These are phyloP conservation scores for Marasmius sp. DNA, from an alignment of 1,284 basidiomycete species.

Conservation along the genomic window DNA sequence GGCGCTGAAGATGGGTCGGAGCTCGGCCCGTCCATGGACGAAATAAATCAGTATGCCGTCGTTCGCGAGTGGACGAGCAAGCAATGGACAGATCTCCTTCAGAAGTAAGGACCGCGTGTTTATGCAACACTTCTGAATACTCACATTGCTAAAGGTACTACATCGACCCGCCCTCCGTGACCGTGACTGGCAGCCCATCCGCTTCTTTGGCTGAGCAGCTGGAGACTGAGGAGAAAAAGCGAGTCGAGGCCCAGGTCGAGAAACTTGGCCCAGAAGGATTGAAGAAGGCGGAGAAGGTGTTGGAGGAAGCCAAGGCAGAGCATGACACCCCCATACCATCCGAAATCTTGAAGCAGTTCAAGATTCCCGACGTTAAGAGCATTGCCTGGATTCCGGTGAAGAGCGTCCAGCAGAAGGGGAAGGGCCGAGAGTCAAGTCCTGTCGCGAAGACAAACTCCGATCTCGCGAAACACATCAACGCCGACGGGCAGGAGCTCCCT, in stretches of 20 bases:
- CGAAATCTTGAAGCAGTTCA: constrained; percentile 81
- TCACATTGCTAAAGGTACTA: constrained; percentile 61
- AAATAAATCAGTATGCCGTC: constrained; percentile 71
- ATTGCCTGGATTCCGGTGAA: constrained; percentile 96
- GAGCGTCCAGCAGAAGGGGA: constrained; percentile 67
- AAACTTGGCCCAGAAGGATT: constrained; percentile 83
- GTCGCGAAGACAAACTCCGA: constrained; percentile 28
- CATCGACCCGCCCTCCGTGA: constrained; percentile 67
- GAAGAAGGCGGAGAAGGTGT: constrained; percentile 63
- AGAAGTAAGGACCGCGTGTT: constrained; percentile 52
- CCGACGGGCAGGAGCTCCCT: constrained; percentile 70
- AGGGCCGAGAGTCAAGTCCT: constrained; percentile 33
- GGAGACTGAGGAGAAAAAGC: constrained; percentile 79
- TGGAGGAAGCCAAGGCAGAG: constrained; percentile 85
- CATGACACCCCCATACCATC: constrained; percentile 85
- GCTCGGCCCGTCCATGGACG: constrained; percentile 73
- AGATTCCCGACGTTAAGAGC: constrained; percentile 83
- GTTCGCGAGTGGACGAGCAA: constrained; percentile 73
- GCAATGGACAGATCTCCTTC: constrained; percentile 82
- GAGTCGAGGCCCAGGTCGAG: constrained; percentile 71
- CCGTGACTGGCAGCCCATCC: constrained; percentile 88
- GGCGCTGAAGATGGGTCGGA: constrained; percentile 84
- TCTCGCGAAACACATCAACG: constrained; percentile 68
- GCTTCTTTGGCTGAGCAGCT: constrained; percentile 81
- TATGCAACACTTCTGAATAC: constrained; percentile 6